Percentiles rank a stretch among this genome's conserved stretches.
Evolutionary conservation across 2,329 filamentous ascomycete genomes (phyloP).

Genomic region (Blastomyces percursus): DNA sequence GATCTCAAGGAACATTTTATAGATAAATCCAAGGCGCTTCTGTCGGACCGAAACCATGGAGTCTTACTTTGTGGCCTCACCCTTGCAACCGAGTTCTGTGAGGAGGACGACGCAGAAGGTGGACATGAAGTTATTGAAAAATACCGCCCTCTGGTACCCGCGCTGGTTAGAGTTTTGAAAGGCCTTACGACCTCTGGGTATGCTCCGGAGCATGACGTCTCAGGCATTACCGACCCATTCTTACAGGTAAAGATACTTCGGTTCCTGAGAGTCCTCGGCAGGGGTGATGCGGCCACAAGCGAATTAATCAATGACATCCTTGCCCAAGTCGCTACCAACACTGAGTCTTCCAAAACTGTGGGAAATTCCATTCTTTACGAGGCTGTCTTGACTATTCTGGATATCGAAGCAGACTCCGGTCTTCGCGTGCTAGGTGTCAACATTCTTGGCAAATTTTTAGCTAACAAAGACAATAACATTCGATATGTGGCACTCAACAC

Average conservation of each 20-base stretch:
- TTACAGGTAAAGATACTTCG: constrained; percentile 92
- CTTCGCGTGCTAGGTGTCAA: constrained; percentile 91
- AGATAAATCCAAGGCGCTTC: constrained; percentile 78
- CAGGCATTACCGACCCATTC: constrained; percentile 95
- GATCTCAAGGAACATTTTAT: constrained; percentile 95
- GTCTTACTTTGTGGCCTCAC: constrained; percentile 89
- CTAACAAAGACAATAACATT: constrained; percentile 99
- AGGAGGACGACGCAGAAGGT: constrained; percentile 84
- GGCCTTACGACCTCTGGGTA: constrained; percentile 89
- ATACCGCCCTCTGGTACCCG: constrained; percentile 76
- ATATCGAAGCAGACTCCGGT: constrained; percentile 95
- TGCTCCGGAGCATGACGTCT: constrained; percentile 95
- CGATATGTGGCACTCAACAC: constrained; percentile 97
- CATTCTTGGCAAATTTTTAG: constrained; percentile 93
- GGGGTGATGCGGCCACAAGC: constrained; percentile 76
- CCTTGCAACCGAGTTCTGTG: constrained; percentile 80
- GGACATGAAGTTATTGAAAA: constrained; percentile 86
- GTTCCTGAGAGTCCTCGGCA: constrained; percentile 71
- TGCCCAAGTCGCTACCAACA: constrained; percentile 95
- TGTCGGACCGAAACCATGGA: constrained; percentile 91
- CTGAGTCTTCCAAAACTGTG: constrained; percentile 95
- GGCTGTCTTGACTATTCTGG: constrained; percentile 89
- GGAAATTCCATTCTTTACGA: constrained; percentile 98
- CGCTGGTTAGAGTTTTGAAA: constrained; percentile 82
- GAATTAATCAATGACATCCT: constrained; percentile 98